A percentile compares a stretch with the other conserved stretches of the same genome.
Evolutionary conservation across 2,329 filamentous ascomycete genomes (phyloP).

Genomic region (Fusarium devonianum): DNA sequence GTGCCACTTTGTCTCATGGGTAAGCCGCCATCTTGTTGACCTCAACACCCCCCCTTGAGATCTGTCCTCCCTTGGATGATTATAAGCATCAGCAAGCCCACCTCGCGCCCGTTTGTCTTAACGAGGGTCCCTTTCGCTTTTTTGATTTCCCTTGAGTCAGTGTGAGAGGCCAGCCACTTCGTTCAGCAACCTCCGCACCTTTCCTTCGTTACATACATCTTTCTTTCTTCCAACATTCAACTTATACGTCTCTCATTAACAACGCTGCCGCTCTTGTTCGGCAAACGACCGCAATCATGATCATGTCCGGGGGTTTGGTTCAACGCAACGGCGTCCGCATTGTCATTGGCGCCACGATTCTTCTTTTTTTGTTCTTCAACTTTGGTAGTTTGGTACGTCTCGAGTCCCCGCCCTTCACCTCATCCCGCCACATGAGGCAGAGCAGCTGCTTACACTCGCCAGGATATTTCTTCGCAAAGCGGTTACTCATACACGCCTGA

Average conservation of each 20-base stretch:
- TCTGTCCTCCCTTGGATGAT: no score
- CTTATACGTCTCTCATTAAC: neutral
- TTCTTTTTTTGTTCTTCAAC: neutral
- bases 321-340: neutral
- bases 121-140: neutral
- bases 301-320: neutral
- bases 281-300: neutral
- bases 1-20: neutral
- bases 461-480: neutral
- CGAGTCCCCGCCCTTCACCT: no score
- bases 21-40: neutral
- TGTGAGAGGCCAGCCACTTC: no score
- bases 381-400: neutral
- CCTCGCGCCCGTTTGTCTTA: neutral
- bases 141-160: neutral
- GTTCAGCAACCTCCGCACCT: no score
- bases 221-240: neutral
- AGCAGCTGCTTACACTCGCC: neutral
- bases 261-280: neutral
- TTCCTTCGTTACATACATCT: neutral
- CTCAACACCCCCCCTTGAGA: no score
- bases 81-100: neutral
- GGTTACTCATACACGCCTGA: neutral
- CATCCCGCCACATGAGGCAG: no score
- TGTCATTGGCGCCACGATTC: neutral